Percentiles rank a stretch among this genome's conserved stretches.
phyloP scores from a whole-genome alignment of 345 rosid genomes.

The Diplotaxis tenuifolia region DNA sequence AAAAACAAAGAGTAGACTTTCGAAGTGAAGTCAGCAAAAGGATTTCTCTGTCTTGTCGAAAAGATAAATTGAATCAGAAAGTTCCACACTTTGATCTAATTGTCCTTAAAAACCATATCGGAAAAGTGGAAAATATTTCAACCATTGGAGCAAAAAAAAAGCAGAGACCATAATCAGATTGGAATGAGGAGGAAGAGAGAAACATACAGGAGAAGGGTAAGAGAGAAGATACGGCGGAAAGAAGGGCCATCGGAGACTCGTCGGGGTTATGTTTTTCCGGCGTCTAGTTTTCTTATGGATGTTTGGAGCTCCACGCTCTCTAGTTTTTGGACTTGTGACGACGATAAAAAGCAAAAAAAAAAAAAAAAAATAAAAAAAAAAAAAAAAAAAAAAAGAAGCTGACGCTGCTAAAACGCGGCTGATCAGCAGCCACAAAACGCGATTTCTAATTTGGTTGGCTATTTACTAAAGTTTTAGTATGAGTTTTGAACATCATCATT shows the following conservation, averaged over 20 bases:
- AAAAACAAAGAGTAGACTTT: not conserved
- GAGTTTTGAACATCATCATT: no score
- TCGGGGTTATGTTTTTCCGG: not conserved
- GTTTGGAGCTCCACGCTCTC: constrained; percentile 28
- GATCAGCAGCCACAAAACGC: not conserved
- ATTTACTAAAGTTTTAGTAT: no score
- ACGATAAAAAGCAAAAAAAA: not conserved
- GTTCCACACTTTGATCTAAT: not conserved
- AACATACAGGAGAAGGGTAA: constrained; percentile 28
- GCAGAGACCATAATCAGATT: not conserved
- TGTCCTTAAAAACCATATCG: not conserved
- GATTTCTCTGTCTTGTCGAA: not conserved
- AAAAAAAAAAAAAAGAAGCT: not conserved
- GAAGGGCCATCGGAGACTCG: constrained; percentile 31
- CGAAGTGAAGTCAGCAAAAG: not conserved
- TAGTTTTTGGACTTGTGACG: not conserved
- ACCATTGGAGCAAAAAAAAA: not conserved
- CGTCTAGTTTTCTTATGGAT: constrained; percentile 31
- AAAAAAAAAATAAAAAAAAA: not conserved
- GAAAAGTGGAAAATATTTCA: not conserved
- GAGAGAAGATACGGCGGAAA: constrained; percentile 34
- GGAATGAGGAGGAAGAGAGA: not conserved
- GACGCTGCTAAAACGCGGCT: not conserved
- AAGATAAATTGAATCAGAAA: not conserved
- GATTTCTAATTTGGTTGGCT: not conserved